phyloP scores from a whole-genome alignment of 2,329 filamentous ascomycete genomes.

The Penicillium sp. region DNA sequence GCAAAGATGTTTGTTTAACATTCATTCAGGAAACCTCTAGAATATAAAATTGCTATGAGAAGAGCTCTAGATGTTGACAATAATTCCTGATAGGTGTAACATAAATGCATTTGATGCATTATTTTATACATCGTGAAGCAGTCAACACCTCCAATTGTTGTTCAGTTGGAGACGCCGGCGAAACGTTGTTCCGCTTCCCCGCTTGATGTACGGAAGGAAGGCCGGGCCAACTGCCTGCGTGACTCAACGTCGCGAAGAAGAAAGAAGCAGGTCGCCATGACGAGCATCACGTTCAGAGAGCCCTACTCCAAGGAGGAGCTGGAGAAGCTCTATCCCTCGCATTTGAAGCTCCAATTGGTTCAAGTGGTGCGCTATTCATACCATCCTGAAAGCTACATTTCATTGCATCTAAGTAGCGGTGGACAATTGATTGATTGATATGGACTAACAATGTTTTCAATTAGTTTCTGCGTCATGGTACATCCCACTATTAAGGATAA shows the following conservation, averaged over 20 bases:
- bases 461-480: constrained; percentile 67
- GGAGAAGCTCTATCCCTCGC: constrained; percentile 70
- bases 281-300: constrained; percentile 67
- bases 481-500: constrained; percentile 1
- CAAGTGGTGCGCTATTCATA: constrained; percentile 61
- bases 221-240: neutral
- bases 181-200: constrained; percentile 6
- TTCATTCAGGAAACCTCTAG: too few relatives aligned
- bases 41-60: too few relatives aligned
- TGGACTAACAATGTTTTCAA: constrained; percentile 14
- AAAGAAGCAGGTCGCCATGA: constrained; percentile 55
- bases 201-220: neutral
- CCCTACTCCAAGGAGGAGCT: constrained; percentile 82
- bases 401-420: neutral
- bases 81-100: too few relatives aligned
- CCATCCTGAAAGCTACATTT: neutral
- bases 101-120: too few relatives aligned
- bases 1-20: too few relatives aligned
- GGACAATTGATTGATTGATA: neutral
- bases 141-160: too few relatives aligned
- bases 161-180: neutral
- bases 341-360: constrained; percentile 79
- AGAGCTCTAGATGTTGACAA: too few relatives aligned
- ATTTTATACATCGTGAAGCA: too few relatives aligned
- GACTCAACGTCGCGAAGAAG: neutral